Evolutionary conservation across 495 filamentous ascomycete species (phyloP), one percentile per base, ranked within the genome.

Genomic region (Podospora comata): DNA sequence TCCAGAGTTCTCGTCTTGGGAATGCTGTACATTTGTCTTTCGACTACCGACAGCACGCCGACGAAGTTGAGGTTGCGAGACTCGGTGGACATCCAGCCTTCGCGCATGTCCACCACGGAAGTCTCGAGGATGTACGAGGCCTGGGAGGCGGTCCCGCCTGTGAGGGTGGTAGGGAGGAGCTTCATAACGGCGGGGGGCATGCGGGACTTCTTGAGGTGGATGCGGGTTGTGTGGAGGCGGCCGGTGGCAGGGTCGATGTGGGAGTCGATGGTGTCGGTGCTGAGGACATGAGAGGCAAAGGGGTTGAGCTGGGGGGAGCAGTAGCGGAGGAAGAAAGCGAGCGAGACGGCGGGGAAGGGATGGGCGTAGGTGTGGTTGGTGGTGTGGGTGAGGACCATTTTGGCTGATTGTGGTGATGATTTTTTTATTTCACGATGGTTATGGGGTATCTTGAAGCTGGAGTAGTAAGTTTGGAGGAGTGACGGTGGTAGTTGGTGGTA

Each of bases 271-370:
- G 95, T 95, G 82, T 99, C 95, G 78, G 94, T 96, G 54, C 92
- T 96, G 69, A 97, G 87, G 67, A 99, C 95, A 85, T 99, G 95
- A 71, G 86, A 91, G 68, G 91, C 90, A 80, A 97, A 97, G 13
- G 95, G 95, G 78, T 99, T 99, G 18, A 84, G 77, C 65, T 82
- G 79, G 27, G 82, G 82, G 20, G 81, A 82, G 71, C 95, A 96
- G 79, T 99, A 99, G 54, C 95, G 94, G 63, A 99, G 92, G 85
- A 97, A 98, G 86, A 97, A 99, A 80, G 95, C 95, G 70, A 99
- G 90, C 9, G 93, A 94, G 55, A 99, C 95, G 71, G 84, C 83
- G 68, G 93, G 89, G 79, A 95, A 96, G 72, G 91, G 89, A 79
- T 97, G 96, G 79, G 92, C 88, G 83, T 98, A 98, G 79, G 87